Evolutionary conservation across 2,329 filamentous ascomycete genomes (phyloP).

Genomic region (Botrytis fabae): DNA sequence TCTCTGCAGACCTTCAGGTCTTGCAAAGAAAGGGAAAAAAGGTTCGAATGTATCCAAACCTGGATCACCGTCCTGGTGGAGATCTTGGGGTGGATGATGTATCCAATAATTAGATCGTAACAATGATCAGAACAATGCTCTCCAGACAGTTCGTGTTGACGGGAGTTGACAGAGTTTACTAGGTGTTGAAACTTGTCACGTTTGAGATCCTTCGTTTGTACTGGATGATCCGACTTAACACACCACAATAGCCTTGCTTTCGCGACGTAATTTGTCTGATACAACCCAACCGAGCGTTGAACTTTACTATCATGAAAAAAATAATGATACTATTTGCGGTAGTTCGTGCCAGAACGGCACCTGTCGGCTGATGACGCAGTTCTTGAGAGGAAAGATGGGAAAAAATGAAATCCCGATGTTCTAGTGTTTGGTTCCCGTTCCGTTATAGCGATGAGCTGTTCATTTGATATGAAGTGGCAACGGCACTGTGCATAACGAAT

Average conservation of each 20-base stretch:
- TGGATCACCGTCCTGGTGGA: slow-evolving; percentile 5
- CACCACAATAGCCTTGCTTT: slow-evolving; percentile 13
- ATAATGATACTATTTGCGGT: not conserved
- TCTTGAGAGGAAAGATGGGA: not conserved
- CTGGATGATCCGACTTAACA: slow-evolving; percentile 1
- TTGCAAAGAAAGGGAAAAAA: slow-evolving; percentile 8
- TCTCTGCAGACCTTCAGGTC: slow-evolving; percentile 11
- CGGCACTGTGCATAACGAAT: not conserved
- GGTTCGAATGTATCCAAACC: slow-evolving; percentile 5
- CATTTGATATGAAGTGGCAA: slow-evolving; percentile 14
- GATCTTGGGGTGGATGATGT: slow-evolving; percentile 9
- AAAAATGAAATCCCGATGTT: slow-evolving; percentile 7
- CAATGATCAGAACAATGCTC: not conserved
- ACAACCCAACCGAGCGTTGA: not conserved
- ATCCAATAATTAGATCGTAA: slow-evolving; percentile 4
- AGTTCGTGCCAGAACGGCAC: slow-evolving; percentile 6
- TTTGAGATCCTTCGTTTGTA: slow-evolving; percentile 18
- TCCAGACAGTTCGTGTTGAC: not conserved
- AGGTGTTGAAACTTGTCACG: slow-evolving; percentile 18
- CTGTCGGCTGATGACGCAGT: slow-evolving; percentile 15
- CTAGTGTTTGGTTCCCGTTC: not conserved
- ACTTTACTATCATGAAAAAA: not conserved
- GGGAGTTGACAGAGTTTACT: not conserved
- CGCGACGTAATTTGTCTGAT: slow-evolving; percentile 17
- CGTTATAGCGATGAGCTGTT: slow-evolving; percentile 15